Base-by-base conservation (phyloP, 192 early-diverging fungal species). In the Rhizophagus clarus region DNA sequence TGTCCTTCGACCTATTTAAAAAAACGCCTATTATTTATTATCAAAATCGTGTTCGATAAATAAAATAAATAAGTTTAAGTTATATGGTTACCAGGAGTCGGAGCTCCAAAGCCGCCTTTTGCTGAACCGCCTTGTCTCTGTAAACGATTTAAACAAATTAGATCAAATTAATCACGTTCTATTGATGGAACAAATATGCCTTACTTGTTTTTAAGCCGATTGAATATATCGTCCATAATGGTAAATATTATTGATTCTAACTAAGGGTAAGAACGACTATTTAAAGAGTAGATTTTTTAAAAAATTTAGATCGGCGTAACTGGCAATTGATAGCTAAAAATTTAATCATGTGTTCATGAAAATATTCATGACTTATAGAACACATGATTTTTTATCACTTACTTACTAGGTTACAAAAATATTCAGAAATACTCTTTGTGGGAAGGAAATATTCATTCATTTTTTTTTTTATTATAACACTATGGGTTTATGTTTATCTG, bases 401-500 rank as follows among this genome's bases (percentile, higher is more conserved):
- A 37, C 34, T 37, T 45, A 45, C 11, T 45, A 12, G 42, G 42
- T 45, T 12, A 45, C 42, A 45, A 45, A 45, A 45, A 45, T 45
- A 45, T 45, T 45, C 42, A 45, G 42, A 45, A 45, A 45, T 45
- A 45, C 42, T 56, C 51, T 22, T 56, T 22, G 51, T 56, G 17
- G 17, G 51, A 56, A 56, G 51, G 20, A 56, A 56, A 56, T 17
- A 56, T 22, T 17, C 15, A 22, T 56, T 56, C 20, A 22, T 56
- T 56, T 56, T 49, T 49, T n/a, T 49, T 56, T 22, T 22, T 22
- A 56, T 56, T 56, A 56, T 56, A 56, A 56, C 51, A 56, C 20
- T 56, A 93, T 93, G 92, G 92, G 92, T 28, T 66, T 91, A 62
- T 93, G 92, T 86, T 83, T 88, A 81, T 91, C 89, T 80, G 87